Base-by-base conservation (phyloP, 2,329 filamentous ascomycete genomes). In the Xylaria sp. region DNA sequence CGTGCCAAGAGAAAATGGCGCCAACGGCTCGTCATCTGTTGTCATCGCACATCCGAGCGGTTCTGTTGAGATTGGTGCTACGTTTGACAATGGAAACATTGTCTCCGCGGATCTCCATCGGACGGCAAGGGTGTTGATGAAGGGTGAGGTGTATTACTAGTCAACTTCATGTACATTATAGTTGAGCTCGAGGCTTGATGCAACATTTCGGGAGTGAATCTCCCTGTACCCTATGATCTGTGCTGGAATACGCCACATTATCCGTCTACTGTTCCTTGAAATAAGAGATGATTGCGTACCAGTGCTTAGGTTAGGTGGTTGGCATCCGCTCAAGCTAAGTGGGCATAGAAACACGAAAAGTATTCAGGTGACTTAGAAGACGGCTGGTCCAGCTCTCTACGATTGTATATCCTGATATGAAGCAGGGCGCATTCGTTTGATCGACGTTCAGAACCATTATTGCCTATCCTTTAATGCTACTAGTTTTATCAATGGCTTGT, bases 91-190 rank as follows among this genome's bases (percentile, higher is more conserved):
- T 23, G 81, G 78, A 0, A 67, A 71, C 40, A 76, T 84, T 19
- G 69, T 76, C 54, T 79, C 78, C 15, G 82, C 81, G 0, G 76
- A 80, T 59, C 65, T 84, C 27, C 72, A 80, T 62, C 74, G 81
- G 19, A 84, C 82, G 0, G 81, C 80, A 7, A 76, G 80, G 52
- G 71, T 83, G 4, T 46, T 84, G 64, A 84, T 84, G 81, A 80
- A 79, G 60, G 82, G 82, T 0, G 68, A 77, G 4, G 78, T 83
- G 2, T 81, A 77, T 47, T 84, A 81, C 60, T 79, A 62, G 54
- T 8, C 13, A 15, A 38, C 3, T 1, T 47, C 15, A 3, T 15
- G 19, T 1, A 8, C 10, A 21, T 13, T 3, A 6, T 35, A 13
- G 1, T 25, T 37, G 8, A 13, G 7, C 13, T 19, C 35, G 9